Base-by-base conservation (phyloP, 2,329 filamentous ascomycete species). In the Bipolaris sorokiniana region DNA sequence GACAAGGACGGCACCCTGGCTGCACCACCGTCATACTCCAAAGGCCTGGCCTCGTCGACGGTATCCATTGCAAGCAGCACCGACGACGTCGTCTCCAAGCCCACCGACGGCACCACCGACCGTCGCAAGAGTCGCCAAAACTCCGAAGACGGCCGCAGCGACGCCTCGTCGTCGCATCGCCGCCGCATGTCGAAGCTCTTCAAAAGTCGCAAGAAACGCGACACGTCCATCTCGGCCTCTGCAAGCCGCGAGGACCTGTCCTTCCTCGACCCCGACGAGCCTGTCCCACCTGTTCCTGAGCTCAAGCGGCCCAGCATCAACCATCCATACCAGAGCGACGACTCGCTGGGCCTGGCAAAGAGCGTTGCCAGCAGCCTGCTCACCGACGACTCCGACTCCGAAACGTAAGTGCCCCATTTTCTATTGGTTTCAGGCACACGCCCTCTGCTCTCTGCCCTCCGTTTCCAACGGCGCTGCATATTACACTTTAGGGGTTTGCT, bases 111-210 rank as follows among this genome's bases (percentile, higher is more conserved):
- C 54, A 70, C 74, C 13, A 62, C 79, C 34, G 78, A 78, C 66
- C 77, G 70, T 61, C 68, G 78, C 56, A 76, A 69, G 56, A 73
- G 74, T 33, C 72, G 77, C 48, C 66, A 64, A 48, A 67, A 65
- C 49, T 78, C 77, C n/a, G 79, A 80, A 42, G 76, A 77, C 51
- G 68, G 64, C 38, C 66, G 68, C 58, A 77, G 76, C 64, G 77
- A 77, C 66, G 75, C 75, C 46, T 80, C 70, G 5, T 69, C 78
- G 26, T 68, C 68, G 31, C 69, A 71, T 50, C 68, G 64, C 57
- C 80, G 77, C 63, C 80, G 82, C 51, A 78, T 87, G 60, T 81
- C 83, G 10, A 84, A 81, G 62, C 72, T 86, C 54, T 78, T 85
- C 68, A 79, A 80, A 55, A 81, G 80, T 62, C 79, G 81, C 64